Evolutionary conservation across 2,329 filamentous ascomycete genomes (phyloP).

Genomic region (Diaporthe sp.): DNA sequence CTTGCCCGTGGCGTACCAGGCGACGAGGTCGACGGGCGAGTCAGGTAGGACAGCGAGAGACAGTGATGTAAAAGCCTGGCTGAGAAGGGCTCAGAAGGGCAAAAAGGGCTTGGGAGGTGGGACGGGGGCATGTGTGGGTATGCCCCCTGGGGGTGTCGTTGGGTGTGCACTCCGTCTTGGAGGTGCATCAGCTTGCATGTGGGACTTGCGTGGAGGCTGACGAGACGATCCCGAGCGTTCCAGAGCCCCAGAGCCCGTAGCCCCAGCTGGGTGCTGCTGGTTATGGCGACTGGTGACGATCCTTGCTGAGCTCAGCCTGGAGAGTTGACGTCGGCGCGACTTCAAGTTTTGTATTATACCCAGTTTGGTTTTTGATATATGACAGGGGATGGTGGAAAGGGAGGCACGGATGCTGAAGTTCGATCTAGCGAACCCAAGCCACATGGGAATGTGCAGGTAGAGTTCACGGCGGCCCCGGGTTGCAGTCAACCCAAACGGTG

Average conservation of each 20-base stretch:
- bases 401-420: neutral
- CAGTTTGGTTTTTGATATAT: neutral
- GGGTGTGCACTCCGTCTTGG: conserved; percentile 30
- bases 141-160: neutral
- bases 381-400: neutral
- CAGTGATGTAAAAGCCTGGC: conserved; percentile 1
- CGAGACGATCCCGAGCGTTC: conserved; percentile 28
- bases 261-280: neutral
- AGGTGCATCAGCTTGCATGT: conserved; percentile 31
- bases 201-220: conserved; percentile 33
- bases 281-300: neutral
- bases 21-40: neutral
- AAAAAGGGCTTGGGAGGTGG: neutral
- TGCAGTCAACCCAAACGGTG: neutral
- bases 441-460: neutral
- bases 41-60: conserved; percentile 17
- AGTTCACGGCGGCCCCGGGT: neutral
- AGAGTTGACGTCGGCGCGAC: neutral
- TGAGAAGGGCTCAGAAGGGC: conserved; percentile 9
- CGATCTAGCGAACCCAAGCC: conserved; percentile 3
- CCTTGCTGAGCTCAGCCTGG: conserved; percentile 19
- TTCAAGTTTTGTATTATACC: neutral
- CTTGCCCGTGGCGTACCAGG: conserved; percentile 10
- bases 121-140: neutral
- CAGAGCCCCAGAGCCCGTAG: conserved; percentile 13